Conservation (phyloP, 2,329 filamentous ascomycete species). For the Botrytis hyacinthi region DNA sequence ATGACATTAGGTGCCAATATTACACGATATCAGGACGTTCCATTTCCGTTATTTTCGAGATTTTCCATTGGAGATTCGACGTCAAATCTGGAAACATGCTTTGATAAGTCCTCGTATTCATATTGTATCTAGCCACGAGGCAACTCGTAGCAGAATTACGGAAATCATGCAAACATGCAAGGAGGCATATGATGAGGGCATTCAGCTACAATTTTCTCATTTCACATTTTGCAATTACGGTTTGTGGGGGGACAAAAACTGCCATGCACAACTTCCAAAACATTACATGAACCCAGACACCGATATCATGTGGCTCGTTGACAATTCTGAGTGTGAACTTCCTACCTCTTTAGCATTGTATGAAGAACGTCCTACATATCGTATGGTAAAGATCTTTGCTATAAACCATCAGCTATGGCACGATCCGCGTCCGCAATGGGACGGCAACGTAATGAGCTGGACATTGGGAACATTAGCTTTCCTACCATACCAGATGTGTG, state of each 20-base stretch:
- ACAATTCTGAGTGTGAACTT: not conserved
- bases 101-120: not conserved
- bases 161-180: conserved; percentile 6
- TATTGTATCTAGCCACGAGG: not conserved
- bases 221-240: not conserved
- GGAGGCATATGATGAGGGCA: not conserved
- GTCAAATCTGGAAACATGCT: conserved; percentile 2
- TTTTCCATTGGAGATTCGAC: conserved; percentile 1
- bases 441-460: not conserved
- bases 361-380: not conserved
- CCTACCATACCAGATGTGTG: not conserved
- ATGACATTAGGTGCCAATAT: not conserved
- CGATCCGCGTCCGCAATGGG: not conserved
- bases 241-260: not conserved
- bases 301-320: not conserved
- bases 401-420: not conserved
- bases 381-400: not conserved
- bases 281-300: conserved; percentile 14
- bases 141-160: conserved; percentile 8
- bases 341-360: not conserved
- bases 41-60: not conserved
- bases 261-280: not conserved
- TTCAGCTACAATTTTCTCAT: conserved; percentile 1
- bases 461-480: not conserved
- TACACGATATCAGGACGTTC: not conserved